Evolutionary conservation across 768 basidiomycete genomes (phyloP).

Genomic region (Mycena sanguinolenta): DNA sequence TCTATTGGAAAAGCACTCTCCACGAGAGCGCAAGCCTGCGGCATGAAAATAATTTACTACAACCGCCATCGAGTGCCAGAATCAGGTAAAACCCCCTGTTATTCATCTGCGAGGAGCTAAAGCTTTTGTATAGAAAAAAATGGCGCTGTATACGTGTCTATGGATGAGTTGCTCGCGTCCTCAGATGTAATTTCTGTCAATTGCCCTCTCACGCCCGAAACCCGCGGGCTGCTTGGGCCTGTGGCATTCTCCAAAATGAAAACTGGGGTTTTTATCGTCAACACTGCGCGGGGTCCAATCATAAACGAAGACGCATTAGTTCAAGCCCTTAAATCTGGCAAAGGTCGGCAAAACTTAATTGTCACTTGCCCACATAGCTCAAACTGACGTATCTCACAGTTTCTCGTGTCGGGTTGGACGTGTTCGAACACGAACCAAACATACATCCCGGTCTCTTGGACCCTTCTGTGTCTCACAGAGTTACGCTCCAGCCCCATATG

Average conservation of each 20-base stretch:
- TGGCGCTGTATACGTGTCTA: conserved; percentile 33
- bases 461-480: conserved; percentile 28
- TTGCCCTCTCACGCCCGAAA: conserved; percentile 38
- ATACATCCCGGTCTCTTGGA: conserved; percentile 38
- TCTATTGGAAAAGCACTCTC: conserved; percentile 39
- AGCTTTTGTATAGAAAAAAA: conserved; percentile 25
- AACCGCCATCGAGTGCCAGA: conserved; percentile 36
- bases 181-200: conserved; percentile 41
- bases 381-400: conserved; percentile 18
- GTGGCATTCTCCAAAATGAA: conserved; percentile 51
- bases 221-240: conserved; percentile 37
- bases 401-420: conserved; percentile 35
- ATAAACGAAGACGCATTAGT: conserved; percentile 62
- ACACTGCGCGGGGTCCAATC: conserved; percentile 63
- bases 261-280: conserved; percentile 59
- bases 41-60: conserved; percentile 41
- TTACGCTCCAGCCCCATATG: conserved; percentile 33
- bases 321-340: conserved; percentile 50
- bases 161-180: conserved; percentile 36
- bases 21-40: conserved; percentile 37
- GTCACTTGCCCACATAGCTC: neutral
- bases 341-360: conserved; percentile 23
- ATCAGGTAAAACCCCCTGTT: conserved; percentile 24
- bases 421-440: conserved; percentile 37
- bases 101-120: neutral